Conservation (phyloP, 345 rosid species). For the Populus simonii region DNA sequence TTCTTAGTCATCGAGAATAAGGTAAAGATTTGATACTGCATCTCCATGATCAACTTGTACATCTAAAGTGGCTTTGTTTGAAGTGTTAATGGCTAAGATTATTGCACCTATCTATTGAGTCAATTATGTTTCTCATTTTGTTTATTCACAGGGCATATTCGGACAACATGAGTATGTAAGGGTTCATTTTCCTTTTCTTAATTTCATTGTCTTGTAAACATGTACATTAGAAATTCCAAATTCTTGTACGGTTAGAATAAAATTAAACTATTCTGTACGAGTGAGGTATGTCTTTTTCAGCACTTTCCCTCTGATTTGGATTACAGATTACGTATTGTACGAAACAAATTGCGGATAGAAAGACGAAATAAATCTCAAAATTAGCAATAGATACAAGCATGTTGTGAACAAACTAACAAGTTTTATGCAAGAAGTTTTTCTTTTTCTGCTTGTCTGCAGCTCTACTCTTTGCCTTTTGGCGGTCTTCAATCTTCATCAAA, state of each 20-base stretch:
- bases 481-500: too few relatives aligned
- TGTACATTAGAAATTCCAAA: neutral
- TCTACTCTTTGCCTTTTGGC: too few relatives aligned
- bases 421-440: too few relatives aligned
- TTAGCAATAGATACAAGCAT: too few relatives aligned
- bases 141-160: neutral
- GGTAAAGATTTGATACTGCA: neutral
- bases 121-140: neutral
- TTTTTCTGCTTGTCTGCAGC: too few relatives aligned
- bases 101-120: neutral
- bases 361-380: too few relatives aligned
- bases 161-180: neutral
- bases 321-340: neutral
- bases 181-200: neutral
- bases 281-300: constrained; percentile 21
- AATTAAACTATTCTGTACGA: neutral
- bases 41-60: neutral
- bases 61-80: neutral
- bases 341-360: too few relatives aligned
- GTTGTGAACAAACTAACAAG: too few relatives aligned
- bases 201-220: neutral
- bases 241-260: neutral
- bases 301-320: neutral
- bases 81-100: neutral
- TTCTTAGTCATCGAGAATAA: neutral